A percentile compares a stretch with the other conserved stretches of the same genome.
These are phyloP conservation scores for Rhizoclosmatium sp. DNA, from an alignment of 192 early-diverging fungal genomes.

Conservation along the genomic window DNA sequence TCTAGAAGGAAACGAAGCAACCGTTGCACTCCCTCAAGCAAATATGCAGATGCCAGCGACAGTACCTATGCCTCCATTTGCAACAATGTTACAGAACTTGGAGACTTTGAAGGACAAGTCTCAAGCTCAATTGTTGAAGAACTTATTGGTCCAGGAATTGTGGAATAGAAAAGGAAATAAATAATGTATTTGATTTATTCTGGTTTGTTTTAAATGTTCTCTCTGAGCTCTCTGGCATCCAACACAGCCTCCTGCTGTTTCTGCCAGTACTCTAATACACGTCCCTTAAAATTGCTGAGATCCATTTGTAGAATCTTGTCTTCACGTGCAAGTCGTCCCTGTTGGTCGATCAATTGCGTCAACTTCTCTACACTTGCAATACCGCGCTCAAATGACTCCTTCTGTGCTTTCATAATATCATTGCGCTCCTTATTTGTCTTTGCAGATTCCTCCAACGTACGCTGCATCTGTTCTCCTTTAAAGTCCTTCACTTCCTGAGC, in stretches of 20 bases:
- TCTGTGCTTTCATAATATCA: background rate
- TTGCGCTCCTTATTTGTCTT: background rate
- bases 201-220: no score
- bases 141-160: background rate
- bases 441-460: background rate
- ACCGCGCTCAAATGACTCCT: background rate
- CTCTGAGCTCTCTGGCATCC: background rate
- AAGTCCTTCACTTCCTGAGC: background rate
- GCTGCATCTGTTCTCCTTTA: background rate
- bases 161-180: background rate
- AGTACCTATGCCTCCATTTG: background rate
- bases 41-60: background rate
- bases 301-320: background rate
- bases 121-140: background rate
- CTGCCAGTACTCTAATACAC: background rate
- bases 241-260: background rate
- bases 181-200: background rate
- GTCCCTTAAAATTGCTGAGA: background rate
- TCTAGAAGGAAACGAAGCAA: background rate
- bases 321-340: background rate
- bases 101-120: background rate
- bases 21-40: background rate
- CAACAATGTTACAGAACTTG: background rate
- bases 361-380: background rate
- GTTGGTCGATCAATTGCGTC: background rate